Conservation (phyloP, 164 flowering plant genomes). For the Berberis vulgaris region DNA sequence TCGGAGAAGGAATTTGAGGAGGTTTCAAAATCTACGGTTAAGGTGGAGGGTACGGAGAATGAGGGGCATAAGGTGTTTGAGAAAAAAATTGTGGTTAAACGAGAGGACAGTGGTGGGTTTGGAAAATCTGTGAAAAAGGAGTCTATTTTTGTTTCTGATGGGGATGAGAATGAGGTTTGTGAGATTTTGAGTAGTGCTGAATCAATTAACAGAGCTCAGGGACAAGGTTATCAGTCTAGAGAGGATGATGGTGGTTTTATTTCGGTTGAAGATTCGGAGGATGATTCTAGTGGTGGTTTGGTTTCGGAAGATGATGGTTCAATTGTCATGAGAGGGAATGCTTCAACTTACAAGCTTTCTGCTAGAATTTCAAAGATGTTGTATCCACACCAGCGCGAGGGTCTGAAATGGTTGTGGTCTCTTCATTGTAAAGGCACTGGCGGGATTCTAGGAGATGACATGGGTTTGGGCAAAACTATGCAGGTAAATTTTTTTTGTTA, state of each 20-base stretch:
- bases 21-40: too few relatives aligned
- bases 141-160: slow-evolving; percentile 13
- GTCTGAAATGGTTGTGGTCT: slow-evolving; percentile 91
- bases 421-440: slow-evolving; percentile 80
- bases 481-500: slow-evolving; percentile 42
- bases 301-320: slow-evolving; percentile 22
- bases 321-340: slow-evolving; percentile 34
- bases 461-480: slow-evolving; percentile 99
- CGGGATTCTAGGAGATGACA: slow-evolving; percentile 96
- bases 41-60: too few relatives aligned
- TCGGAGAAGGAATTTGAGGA: too few relatives aligned
- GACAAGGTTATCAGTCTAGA: slow-evolving; percentile 6
- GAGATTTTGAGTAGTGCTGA: slow-evolving; percentile 22
- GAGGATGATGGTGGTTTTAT: slow-evolving; percentile 10
- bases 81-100: background rate
- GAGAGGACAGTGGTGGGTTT: background rate
- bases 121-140: slow-evolving; percentile 2
- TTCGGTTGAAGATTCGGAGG: slow-evolving; percentile 3
- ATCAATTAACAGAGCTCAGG: background rate
- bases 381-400: slow-evolving; percentile 91
- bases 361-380: slow-evolving; percentile 63
- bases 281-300: slow-evolving; percentile 14
- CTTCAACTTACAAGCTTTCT: slow-evolving; percentile 38
- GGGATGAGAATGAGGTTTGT: slow-evolving; percentile 37
- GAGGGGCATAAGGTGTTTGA: background rate